Conservation (phyloP, 2,329 filamentous ascomycete genomes). For the Hymenoscyphus repandus region DNA sequence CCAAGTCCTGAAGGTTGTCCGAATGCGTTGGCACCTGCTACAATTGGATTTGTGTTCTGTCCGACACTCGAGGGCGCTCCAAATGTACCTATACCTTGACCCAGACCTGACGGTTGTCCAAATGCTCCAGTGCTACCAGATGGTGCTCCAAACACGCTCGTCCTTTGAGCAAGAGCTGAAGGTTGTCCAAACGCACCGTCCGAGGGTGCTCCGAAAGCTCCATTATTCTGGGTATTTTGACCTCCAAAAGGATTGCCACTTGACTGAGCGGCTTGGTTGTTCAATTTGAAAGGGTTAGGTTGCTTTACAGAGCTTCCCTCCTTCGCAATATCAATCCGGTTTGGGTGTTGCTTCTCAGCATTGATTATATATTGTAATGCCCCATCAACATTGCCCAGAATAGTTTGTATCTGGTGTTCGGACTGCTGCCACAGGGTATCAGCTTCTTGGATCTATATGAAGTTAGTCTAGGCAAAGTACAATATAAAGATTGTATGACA, state of each 20-base stretch:
- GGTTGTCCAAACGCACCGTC: conserved; percentile 32
- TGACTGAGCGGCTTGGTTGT: conserved; percentile 1
- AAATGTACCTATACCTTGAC: conserved; percentile 29
- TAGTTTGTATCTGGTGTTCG: conserved; percentile 66
- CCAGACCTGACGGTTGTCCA: conserved; percentile 9
- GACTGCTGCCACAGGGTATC: conserved; percentile 58
- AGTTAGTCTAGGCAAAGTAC: conserved; percentile 3
- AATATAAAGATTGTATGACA: conserved; percentile 9
- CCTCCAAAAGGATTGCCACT: conserved; percentile 11
- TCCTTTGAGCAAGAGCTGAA: conserved; percentile 33
- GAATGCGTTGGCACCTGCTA: no score
- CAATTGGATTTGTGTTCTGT: conserved; percentile 31
- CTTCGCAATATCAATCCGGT: conserved; percentile 60
- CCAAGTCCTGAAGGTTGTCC: conserved; percentile 10
- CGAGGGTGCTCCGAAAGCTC: conserved; percentile 36
- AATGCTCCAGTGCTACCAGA: conserved; percentile 4
- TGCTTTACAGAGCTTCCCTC: conserved; percentile 37
- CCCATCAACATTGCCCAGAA: conserved; percentile 62
- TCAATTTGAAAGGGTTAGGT: conserved; percentile 26
- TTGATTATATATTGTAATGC: conserved; percentile 66
- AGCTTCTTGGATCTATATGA: conserved; percentile 51
- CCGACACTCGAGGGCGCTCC: conserved; percentile 36
- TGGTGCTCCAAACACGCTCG: conserved; percentile 22
- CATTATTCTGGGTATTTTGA: conserved; percentile 10
- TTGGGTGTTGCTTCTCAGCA: conserved; percentile 66